Evolutionary conservation across 2,329 filamentous ascomycete species (phyloP), one percentile per base, ranked within the genome.

Genomic region (Penicillium sp.): DNA sequence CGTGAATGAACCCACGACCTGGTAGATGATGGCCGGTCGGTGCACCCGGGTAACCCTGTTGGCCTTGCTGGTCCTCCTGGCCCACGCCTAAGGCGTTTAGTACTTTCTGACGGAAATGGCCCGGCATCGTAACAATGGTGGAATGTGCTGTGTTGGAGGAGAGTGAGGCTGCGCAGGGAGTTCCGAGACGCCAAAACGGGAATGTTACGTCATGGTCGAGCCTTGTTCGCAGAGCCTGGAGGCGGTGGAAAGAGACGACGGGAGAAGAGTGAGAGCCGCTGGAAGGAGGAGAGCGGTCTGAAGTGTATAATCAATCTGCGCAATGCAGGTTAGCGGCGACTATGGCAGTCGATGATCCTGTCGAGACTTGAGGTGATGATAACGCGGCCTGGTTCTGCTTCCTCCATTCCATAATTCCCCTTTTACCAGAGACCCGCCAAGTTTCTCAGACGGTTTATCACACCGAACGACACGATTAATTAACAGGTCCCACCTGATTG

Each of bases 21-120:
- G 63, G 62, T 3, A 67, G 63, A 26, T 58, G 30, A 40, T 42
- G 52, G 6, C 16, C 33, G 1, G 58, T 33, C 48, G 59, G 51
- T 46, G 48, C 57, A 6, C 58, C 58, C 8, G 52, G 55, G 28
- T 63, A 63, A 14, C 25, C 55, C 6, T 51, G 65, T 26, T 58
- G 60, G 10, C 40, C 51, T 8, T 55, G 57, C 11, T 57, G 62
- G 25, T 59, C 14, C 19, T 54, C 57, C 14, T 73, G 60, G 4
- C 68, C 63, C 3, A 73, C 40, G 2, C 73, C 71, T 3, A 76
- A 58, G 26, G 63, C 67, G 19, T 74, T 71, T 45, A 76, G 66
- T 26, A 76, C 65, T 59, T 74, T 75, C 35, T 76, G 73, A 22
- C 72, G 70, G 5, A 75, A 59, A 16, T 69, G 64, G 52, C 68